Evolutionary conservation across 2,329 filamentous ascomycete genomes (phyloP), one percentile per base, ranked within the genome.

Genomic region (Thyridium curvatum): DNA sequence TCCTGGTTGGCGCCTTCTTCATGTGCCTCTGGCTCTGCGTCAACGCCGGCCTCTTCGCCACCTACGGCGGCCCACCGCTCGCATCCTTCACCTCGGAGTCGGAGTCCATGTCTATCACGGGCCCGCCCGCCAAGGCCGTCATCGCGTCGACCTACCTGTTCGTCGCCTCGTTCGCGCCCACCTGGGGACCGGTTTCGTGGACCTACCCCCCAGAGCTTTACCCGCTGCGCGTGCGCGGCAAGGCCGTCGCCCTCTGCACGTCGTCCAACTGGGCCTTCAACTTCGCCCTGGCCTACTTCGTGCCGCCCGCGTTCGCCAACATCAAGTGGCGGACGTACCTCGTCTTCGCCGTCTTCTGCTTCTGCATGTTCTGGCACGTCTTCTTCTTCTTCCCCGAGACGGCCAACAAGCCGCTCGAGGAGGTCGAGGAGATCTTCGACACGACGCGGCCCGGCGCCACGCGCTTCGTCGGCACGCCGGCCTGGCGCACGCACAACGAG

Each of bases 61-160:
- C 58, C 4, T 68, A 71, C 49, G 62, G 64, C 12, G 55, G 49
- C 28, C 52, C 50, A 2, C 60, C 62, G 6, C 41, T 41, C 7
- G 47, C 52, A 1, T 51, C 53, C 35, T 66, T 63, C 52, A 58
- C 56, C 28, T 63, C 60, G 3, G 50, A 54, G 4, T 60, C 65
- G 4, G 67, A 71, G 47, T 70, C 65, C 0, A 71, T 71, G 59
- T 52, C 55, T 5, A 68, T 79, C 38, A 56, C 55, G 2, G 74
- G 75, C 16, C 38, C 54, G 0, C 55, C 74, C 1, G 71, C 71
- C 4, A 77, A 73, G 50, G 72, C 71, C 1, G 70, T 84, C 45
- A 77, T 85, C 40, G 78, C 79, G 2, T 79, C 72, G 47, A 83
- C 79, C 0, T 86, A 84, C 45, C 72, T 77, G 29, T 78, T 82